Percentiles rank a stretch among this genome's conserved stretches.
phyloP scores from a whole-genome alignment of 352 stramenopile species.

The Globisporangium barbulae region DNA sequence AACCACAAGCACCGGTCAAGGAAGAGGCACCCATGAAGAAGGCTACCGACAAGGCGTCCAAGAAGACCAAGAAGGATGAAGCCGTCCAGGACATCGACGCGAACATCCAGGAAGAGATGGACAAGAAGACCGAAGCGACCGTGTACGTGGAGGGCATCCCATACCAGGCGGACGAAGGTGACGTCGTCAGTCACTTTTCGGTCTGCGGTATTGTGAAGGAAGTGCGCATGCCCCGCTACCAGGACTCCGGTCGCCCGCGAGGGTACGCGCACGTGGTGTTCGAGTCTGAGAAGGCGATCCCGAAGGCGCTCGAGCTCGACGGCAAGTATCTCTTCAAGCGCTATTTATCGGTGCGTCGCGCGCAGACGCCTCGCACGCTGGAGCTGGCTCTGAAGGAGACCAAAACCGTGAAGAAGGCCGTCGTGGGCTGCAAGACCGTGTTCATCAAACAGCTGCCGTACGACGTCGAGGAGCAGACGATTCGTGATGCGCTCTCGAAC shows the following conservation, averaged over 20 bases:
- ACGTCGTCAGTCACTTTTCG: conserved; percentile 90
- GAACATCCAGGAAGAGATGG: conserved; percentile 54
- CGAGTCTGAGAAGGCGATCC: conserved; percentile 52
- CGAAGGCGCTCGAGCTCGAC: conserved; percentile 85
- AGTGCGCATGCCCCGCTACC: conserved; percentile 91
- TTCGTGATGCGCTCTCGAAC: conserved; percentile 77
- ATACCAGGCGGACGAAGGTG: conserved; percentile 89
- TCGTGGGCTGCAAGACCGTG: conserved; percentile 89
- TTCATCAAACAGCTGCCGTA: conserved; percentile 97
- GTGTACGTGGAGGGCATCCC: conserved; percentile 96
- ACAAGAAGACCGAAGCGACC: conserved; percentile 74
- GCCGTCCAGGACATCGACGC: conserved; percentile 15
- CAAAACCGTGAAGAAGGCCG: conserved; percentile 55
- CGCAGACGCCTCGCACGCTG: conserved; percentile 67
- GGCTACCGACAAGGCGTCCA: conserved; percentile 9
- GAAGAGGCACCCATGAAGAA: conserved; percentile 19
- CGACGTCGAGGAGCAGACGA: conserved; percentile 78
- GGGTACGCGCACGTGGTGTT: conserved; percentile 95
- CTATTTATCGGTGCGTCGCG: conserved; percentile 89
- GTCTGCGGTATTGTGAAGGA: conserved; percentile 88
- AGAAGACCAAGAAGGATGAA: conserved; percentile 24
- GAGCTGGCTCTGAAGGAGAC: conserved; percentile 71
- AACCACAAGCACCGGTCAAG: conserved; percentile 66
- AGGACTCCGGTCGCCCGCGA: conserved; percentile 88
- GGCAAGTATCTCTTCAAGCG: conserved; percentile 84